These are phyloP conservation scores for Ganoderma sp. DNA, from an alignment of 1,284 basidiomycete species.

Conservation along the genomic window DNA sequence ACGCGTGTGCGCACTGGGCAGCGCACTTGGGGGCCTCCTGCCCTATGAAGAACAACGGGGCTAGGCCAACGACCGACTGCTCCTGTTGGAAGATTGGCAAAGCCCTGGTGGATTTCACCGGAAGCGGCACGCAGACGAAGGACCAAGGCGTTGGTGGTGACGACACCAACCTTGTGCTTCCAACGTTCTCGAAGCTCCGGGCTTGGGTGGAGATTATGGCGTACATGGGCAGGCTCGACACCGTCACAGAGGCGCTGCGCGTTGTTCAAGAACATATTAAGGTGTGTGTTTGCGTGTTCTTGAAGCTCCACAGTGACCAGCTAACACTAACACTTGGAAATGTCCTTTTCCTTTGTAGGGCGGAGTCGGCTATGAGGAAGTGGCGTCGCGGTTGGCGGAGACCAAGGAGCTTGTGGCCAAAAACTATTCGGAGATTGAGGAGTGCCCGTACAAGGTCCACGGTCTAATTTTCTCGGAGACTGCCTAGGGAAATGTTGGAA, in stretches of 20 bases:
- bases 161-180: no score
- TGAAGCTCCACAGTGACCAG: no score
- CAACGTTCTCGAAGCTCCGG: background rate
- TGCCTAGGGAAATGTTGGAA: no score
- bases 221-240: constrained; percentile 20
- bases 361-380: background rate
- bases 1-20: constrained; percentile 27
- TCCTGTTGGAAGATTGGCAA: background rate
- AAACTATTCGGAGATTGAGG: background rate
- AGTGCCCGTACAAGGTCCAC: background rate
- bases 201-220: constrained; percentile 21
- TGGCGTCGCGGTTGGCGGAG: background rate
- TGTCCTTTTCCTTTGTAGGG: background rate
- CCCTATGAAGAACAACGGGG: no score
- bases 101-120: constrained; percentile 1
- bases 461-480: background rate
- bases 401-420: background rate
- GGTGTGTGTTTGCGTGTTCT: background rate
- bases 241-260: constrained; percentile 9
- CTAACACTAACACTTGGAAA: no score
- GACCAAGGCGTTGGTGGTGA: no score
- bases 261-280: constrained; percentile 3
- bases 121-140: background rate
- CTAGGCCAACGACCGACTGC: background rate
- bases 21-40: constrained; percentile 12